Percentiles rank a stretch among this genome's conserved stretches.
Conservation (phyloP, 2,329 filamentous ascomycete species). For the Penicillium psychrosexuale region DNA sequence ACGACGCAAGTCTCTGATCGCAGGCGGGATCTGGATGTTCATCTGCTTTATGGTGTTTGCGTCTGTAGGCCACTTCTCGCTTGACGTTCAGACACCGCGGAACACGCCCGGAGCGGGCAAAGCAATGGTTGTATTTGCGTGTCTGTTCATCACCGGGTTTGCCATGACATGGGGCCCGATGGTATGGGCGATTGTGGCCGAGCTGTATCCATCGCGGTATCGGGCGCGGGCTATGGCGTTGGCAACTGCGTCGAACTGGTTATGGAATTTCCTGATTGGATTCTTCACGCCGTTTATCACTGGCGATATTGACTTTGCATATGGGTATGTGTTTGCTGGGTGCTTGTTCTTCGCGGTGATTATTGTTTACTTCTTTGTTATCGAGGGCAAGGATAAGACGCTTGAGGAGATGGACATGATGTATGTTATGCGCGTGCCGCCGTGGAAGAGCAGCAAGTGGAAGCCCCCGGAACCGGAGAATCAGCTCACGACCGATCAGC, state of each 20-base stretch:
- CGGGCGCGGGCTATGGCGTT: conserved; percentile 74
- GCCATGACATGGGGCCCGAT: conserved; percentile 67
- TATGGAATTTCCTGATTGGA: conserved; percentile 67
- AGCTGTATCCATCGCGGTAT: conserved; percentile 43
- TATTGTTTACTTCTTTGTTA: conserved; percentile 69
- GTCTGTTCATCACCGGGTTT: conserved; percentile 69
- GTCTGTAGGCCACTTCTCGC: conserved; percentile 50
- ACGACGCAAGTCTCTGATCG: conserved; percentile 64
- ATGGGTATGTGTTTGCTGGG: conserved; percentile 73
- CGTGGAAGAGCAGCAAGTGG: conserved; percentile 57
- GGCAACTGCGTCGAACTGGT: conserved; percentile 72
- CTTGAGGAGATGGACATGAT: conserved; percentile 74
- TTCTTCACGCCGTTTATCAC: conserved; percentile 81
- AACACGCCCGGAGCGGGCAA: conserved; percentile 53
- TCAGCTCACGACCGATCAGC: conserved; percentile 25
- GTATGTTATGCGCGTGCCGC: conserved; percentile 62
- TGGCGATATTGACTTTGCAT: conserved; percentile 65
- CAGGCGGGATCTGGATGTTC: conserved; percentile 66
- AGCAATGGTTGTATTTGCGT: conserved; percentile 67
- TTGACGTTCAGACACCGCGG: conserved; percentile 39
- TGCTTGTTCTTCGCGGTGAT: conserved; percentile 63
- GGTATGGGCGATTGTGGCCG: conserved; percentile 48
- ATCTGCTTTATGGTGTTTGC: conserved; percentile 64
- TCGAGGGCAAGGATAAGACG: conserved; percentile 66
- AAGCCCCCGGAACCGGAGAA: conserved; percentile 23